Conservation (phyloP, 805 yeast genomes). For the Kockiozyma suomiensis region DNA sequence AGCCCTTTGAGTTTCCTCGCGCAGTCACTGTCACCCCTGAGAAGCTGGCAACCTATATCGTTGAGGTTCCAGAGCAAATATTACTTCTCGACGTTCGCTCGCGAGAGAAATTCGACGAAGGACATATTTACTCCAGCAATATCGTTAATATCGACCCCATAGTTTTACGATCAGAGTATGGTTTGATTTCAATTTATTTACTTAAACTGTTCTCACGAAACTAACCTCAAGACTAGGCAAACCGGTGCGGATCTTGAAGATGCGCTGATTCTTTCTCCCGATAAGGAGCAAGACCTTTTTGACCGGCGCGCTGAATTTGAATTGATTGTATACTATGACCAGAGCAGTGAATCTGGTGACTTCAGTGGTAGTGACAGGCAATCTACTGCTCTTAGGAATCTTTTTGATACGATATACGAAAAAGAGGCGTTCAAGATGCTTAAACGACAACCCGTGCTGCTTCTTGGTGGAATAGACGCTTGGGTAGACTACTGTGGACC, state of each 20-base stretch:
- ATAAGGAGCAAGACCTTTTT: conserved; percentile 58
- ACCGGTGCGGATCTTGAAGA: conserved; percentile 69
- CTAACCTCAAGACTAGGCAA: conserved; percentile 40
- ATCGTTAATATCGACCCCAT: conserved; percentile 78
- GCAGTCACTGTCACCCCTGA: conserved; percentile 38
- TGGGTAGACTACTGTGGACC: conserved; percentile 44
- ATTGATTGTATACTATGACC: conserved; percentile 66
- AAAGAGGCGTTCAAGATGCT: conserved; percentile 45
- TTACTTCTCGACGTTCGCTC: conserved; percentile 76
- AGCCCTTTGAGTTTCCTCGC: conserved; percentile 36
- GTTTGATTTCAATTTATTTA: not conserved
- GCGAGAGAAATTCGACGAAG: conserved; percentile 57
- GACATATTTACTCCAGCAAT: conserved; percentile 63
- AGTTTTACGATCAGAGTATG: conserved; percentile 47
- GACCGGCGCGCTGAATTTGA: conserved; percentile 58
- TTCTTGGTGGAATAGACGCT: conserved; percentile 59
- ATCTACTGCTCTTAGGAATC: conserved; percentile 38
- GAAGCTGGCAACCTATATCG: conserved; percentile 35
- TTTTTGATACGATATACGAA: conserved; percentile 46
- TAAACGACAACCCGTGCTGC: conserved; percentile 49
- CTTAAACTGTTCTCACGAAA: not conserved
- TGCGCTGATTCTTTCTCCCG: conserved; percentile 59
- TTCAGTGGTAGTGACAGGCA: conserved; percentile 32
- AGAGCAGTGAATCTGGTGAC: conserved; percentile 31
- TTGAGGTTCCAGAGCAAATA: conserved; percentile 40